Percentiles rank a stretch among this genome's conserved stretches.
Conservation (phyloP, 2,329 filamentous ascomycete species). For the Coniochaeta sp. region DNA sequence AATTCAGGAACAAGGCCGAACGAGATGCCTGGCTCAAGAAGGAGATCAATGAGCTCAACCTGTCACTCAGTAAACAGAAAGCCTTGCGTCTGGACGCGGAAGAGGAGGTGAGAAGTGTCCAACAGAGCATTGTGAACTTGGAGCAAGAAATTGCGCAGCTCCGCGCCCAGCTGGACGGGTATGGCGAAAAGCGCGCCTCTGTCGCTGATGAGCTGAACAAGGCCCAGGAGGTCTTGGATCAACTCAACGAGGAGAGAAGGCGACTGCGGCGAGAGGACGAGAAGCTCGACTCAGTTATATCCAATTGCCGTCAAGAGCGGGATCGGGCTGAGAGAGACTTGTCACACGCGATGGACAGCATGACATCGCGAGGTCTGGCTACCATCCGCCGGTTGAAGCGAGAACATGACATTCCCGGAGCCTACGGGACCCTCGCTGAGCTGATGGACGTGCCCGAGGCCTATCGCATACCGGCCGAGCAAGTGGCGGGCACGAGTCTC, state of each 20-base stretch:
- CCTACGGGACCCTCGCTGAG: slow-evolving; percentile 89
- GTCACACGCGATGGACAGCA: slow-evolving; percentile 80
- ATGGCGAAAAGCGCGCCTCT: slow-evolving; percentile 64
- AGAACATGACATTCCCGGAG: slow-evolving; percentile 72
- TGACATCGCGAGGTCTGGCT: slow-evolving; percentile 79
- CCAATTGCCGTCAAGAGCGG: slow-evolving; percentile 68
- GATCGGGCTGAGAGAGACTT: slow-evolving; percentile 71
- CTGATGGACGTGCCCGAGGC: slow-evolving; percentile 79
- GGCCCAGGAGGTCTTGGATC: slow-evolving; percentile 72
- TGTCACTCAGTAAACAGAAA: slow-evolving; percentile 70
- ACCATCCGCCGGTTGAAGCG: slow-evolving; percentile 76
- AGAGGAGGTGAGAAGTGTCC: slow-evolving; percentile 70
- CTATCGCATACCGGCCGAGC: slow-evolving; percentile 85
- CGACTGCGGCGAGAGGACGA: slow-evolving; percentile 83
- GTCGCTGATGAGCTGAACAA: slow-evolving; percentile 67
- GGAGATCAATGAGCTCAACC: slow-evolving; percentile 74
- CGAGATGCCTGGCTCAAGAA: slow-evolving; percentile 75
- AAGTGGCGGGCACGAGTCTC: slow-evolving; percentile 83
- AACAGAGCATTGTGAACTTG: slow-evolving; percentile 61
- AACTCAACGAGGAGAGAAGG: slow-evolving; percentile 79
- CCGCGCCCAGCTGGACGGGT: slow-evolving; percentile 67
- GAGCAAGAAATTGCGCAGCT: slow-evolving; percentile 67
- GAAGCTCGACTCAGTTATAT: slow-evolving; percentile 70
- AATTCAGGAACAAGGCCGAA: slow-evolving; percentile 82
- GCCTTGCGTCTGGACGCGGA: slow-evolving; percentile 76